A percentile compares a stretch with the other conserved stretches of the same genome.
Evolutionary conservation across 345 rosid species (phyloP).

Genomic region (Carallia brachiata): DNA sequence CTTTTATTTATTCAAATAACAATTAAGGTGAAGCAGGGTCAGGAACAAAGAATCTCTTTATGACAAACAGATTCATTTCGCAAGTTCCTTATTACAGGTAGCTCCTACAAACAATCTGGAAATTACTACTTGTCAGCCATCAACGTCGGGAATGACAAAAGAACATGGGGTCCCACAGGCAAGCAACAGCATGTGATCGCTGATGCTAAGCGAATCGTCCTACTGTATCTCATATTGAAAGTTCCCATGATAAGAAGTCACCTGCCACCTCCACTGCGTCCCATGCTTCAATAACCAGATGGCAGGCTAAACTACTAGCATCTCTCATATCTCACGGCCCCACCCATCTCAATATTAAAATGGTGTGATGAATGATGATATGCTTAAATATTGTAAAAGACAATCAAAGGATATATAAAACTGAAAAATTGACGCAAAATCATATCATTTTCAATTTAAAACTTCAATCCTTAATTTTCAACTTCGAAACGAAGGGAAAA

Average conservation of each 20-base stretch:
- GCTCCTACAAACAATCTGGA: background rate
- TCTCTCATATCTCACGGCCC: too few species aligned
- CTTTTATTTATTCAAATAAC: too few species aligned
- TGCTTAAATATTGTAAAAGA: too few species aligned
- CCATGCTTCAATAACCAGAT: background rate
- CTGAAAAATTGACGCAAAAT: too few species aligned
- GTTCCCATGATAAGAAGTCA: background rate
- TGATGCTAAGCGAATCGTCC: background rate
- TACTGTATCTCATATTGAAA: background rate
- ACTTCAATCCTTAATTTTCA: background rate
- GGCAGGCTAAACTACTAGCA: too few species aligned
- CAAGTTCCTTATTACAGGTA: too few species aligned
- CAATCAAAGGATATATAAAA: too few species aligned
- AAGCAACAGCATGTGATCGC: background rate
- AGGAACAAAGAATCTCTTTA: too few species aligned
- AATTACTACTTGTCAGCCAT: background rate
- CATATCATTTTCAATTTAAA: background rate
- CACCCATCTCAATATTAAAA: too few species aligned
- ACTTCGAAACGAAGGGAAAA: background rate
- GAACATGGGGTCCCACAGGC: background rate
- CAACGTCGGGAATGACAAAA: background rate
- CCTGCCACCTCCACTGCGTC: background rate
- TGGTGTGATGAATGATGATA: too few species aligned
- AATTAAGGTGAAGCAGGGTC: too few species aligned
- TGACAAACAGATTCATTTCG: too few species aligned